Evolutionary conservation across 805 yeast genomes (phyloP).

Genomic region (Candida boidinii): DNA sequence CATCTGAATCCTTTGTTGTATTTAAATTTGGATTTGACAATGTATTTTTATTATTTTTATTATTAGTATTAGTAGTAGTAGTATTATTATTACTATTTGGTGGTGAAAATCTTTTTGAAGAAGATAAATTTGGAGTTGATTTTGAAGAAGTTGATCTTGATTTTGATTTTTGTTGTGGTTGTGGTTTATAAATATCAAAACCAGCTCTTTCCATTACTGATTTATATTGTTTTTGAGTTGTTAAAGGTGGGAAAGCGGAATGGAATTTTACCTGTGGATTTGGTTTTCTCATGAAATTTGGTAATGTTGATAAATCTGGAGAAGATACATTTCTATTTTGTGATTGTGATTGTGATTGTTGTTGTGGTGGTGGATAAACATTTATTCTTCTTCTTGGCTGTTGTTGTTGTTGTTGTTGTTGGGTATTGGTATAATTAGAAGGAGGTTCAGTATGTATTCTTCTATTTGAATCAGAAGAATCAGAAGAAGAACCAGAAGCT

Average conservation of each 20-base stretch:
- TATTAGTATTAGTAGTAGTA: slow-evolving; percentile 12
- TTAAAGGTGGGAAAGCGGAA: slow-evolving; percentile 65
- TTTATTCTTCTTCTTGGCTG: no score
- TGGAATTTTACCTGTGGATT: slow-evolving; percentile 28
- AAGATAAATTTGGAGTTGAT: not conserved
- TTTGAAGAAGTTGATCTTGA: no score
- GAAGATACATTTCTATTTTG: no score
- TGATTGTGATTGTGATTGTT: no score
- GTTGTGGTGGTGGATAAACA: no score
- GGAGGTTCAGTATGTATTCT: no score
- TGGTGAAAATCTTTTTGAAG: slow-evolving; percentile 7
- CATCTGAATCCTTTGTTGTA: not conserved
- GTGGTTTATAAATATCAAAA: slow-evolving; percentile 45
- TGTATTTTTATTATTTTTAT: not conserved
- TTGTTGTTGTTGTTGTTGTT: no score
- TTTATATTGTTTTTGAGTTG: slow-evolving; percentile 48
- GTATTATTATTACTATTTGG: slow-evolving; percentile 12
- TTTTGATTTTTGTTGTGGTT: slow-evolving; percentile 1
- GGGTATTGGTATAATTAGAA: no score
- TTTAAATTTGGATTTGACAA: slow-evolving; percentile 7
- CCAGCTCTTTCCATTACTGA: slow-evolving; percentile 82
- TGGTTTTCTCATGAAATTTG: slow-evolving; percentile 22
- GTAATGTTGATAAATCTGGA: slow-evolving; percentile 20
- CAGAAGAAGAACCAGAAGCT: no score
- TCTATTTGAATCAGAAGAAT: no score